Evolutionary conservation across 2,329 filamentous ascomycete species (phyloP), one percentile per base, ranked within the genome.

Genomic region (Colletotrichum horii): DNA sequence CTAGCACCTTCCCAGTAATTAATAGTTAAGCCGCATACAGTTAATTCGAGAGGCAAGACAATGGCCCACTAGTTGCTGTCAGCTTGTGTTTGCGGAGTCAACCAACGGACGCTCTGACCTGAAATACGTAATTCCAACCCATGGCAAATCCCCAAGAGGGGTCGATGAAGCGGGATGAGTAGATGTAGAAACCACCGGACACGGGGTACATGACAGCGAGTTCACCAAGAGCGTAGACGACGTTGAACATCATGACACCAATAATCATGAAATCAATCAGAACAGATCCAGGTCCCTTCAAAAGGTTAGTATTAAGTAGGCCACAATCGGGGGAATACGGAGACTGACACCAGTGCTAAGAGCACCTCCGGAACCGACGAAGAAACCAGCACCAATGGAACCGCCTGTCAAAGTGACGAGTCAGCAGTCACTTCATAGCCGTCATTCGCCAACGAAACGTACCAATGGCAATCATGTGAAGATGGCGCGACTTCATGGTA

Each of bases 381-480:
- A 92, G 86, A 92, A 91, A 83, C 90, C 90, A 76, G 90, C 90
- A 80, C 90, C 90, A 61, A 92, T 92, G 28, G 89, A 89, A 19
- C 71, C 71, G 56, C 71, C 71, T 74, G 30, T 22, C 3, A 14
- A 14, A 60, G 1, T n/a, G 6, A 14, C 14, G 34, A 0, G 8
- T 52, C 15, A 55, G 55, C 9, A 70, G 16, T 8, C 2, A 15
- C 24, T 52, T 22, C 1, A 52, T 3, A 2, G 43, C 12, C 43
- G 0, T 4, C 11, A 3, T 22, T 14, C 43, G 43, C 43, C 43
- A 52, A 52, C 11, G 43, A 80, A 8, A 28, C 76, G 14, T 55
- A 70, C 87, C 87, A 34, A 89, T 88, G 71, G 87, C 86, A 80
- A 88, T 88, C 87, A 88, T 88, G 80, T 89, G 87, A 79, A 89